A percentile compares a stretch with the other conserved stretches of the same genome.
phyloP scores from a whole-genome alignment of 2,329 filamentous ascomycete genomes.

The Daldinia sp. region DNA sequence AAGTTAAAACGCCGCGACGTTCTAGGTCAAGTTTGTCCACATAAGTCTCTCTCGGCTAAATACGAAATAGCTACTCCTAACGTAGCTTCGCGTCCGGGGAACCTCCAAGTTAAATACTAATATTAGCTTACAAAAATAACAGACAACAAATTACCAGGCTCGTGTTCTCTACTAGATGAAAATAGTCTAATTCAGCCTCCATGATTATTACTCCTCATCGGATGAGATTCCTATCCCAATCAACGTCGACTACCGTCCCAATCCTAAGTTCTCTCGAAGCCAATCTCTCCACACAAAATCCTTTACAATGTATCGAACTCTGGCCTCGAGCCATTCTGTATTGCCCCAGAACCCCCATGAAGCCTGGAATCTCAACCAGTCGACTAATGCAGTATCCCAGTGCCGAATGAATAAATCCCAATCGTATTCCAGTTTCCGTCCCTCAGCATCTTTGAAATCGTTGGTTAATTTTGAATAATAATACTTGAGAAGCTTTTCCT shows the following conservation, averaged over 20 bases:
- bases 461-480: constrained; percentile 60
- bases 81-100: constrained; percentile 10
- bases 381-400: constrained; percentile 75
- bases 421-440: constrained; percentile 57
- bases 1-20: constrained; percentile 13
- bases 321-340: constrained; percentile 67
- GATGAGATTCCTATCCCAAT: background rate
- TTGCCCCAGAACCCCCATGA: constrained; percentile 74
- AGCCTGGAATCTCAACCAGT: constrained; percentile 73
- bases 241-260: background rate
- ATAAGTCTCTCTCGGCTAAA: constrained; percentile 25
- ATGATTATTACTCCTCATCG: constrained; percentile 1
- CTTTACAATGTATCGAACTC: constrained; percentile 62
- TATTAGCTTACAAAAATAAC: constrained; percentile 7
- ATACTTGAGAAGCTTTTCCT: constrained; percentile 62
- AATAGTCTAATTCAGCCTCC: constrained; percentile 9
- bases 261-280: constrained; percentile 48
- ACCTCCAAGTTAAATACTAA: constrained; percentile 2
- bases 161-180: background rate
- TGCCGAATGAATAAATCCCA: constrained; percentile 68
- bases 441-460: constrained; percentile 29
- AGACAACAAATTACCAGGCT: background rate
- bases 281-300: constrained; percentile 61
- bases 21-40: constrained; percentile 17
- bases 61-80: constrained; percentile 15